These are phyloP conservation scores for Cryptococcus sp. DNA, from an alignment of 1,284 basidiomycete genomes.

Conservation along the genomic window DNA sequence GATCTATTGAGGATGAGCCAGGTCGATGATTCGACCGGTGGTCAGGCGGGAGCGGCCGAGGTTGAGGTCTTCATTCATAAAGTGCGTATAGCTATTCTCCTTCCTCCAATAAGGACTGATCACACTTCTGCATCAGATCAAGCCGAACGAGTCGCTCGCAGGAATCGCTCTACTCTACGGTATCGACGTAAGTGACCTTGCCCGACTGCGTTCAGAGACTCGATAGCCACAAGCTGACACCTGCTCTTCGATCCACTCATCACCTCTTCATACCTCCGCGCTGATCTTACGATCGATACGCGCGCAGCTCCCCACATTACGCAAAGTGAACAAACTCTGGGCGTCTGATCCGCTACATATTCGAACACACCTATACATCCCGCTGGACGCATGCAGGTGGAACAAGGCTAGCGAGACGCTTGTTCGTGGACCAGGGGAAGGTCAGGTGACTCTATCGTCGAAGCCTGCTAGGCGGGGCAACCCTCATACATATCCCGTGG, in stretches of 20 bases:
- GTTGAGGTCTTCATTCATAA: slow-evolving; percentile 56
- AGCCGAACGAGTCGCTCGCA: slow-evolving; percentile 72
- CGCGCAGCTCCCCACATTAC: slow-evolving; percentile 64
- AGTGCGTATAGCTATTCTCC: slow-evolving; percentile 27
- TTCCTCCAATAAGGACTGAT: background rate
- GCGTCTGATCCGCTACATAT: slow-evolving; percentile 83
- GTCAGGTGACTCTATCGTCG: slow-evolving; percentile 45
- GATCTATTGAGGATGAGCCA: slow-evolving; percentile 37
- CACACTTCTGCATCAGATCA: slow-evolving; percentile 56
- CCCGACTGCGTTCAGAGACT: background rate
- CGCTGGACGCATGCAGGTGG: slow-evolving; percentile 56
- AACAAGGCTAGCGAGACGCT: slow-evolving; percentile 45
- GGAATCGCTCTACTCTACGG: slow-evolving; percentile 85
- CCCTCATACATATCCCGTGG: background rate
- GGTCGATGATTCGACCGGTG: slow-evolving; percentile 7
- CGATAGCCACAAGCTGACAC: background rate
- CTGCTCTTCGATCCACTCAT: background rate
- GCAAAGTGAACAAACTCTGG: slow-evolving; percentile 87
- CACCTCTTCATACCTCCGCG: background rate
- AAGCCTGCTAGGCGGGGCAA: slow-evolving; percentile 11
- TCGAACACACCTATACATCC: slow-evolving; percentile 77
- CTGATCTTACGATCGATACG: background rate
- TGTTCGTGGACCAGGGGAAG: slow-evolving; percentile 45
- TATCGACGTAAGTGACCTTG: slow-evolving; percentile 60
- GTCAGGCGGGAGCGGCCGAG: slow-evolving; percentile 20